Evolutionary conservation across 208 protist genomes (phyloP).

Genomic region (Vickermania spadyakhi): DNA sequence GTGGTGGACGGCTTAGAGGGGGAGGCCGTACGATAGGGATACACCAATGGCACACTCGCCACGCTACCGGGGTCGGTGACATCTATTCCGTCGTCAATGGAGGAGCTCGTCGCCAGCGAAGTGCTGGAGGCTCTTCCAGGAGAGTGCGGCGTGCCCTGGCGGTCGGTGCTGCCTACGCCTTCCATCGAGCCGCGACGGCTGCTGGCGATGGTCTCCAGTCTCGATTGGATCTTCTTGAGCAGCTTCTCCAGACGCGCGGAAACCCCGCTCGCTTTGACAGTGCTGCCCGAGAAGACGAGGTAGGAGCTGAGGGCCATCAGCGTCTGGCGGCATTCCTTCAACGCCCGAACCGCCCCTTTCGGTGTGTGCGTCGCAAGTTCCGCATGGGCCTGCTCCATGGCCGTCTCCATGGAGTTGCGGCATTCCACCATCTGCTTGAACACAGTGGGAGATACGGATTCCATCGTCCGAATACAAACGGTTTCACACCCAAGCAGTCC

Average conservation of each 20-base stretch:
- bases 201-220: constrained; percentile 12
- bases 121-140: background rate
- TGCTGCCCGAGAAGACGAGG: constrained; percentile 35
- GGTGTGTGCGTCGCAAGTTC: constrained; percentile 23
- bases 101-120: background rate
- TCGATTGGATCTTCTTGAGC: constrained; percentile 22
- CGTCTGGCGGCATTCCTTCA: constrained; percentile 33
- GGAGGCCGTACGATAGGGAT: background rate
- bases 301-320: constrained; percentile 46
- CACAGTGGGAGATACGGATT: constrained; percentile 1
- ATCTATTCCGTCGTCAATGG: background rate
- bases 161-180: too few relatives aligned
- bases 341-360: constrained; percentile 21
- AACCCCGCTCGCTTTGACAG: constrained; percentile 52
- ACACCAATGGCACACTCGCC: background rate
- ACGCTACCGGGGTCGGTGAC: background rate
- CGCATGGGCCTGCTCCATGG: background rate
- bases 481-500: background rate
- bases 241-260: constrained; percentile 57
- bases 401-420: background rate
- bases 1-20: background rate
- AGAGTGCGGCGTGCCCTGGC: too few relatives aligned
- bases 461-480: background rate
- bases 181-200: background rate
- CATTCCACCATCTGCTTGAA: constrained; percentile 1